A percentile compares a stretch with the other conserved stretches of the same genome.
Evolutionary conservation across 495 filamentous ascomycete species (phyloP).

Genomic region (Hypoxylon lienhwacheense): DNA sequence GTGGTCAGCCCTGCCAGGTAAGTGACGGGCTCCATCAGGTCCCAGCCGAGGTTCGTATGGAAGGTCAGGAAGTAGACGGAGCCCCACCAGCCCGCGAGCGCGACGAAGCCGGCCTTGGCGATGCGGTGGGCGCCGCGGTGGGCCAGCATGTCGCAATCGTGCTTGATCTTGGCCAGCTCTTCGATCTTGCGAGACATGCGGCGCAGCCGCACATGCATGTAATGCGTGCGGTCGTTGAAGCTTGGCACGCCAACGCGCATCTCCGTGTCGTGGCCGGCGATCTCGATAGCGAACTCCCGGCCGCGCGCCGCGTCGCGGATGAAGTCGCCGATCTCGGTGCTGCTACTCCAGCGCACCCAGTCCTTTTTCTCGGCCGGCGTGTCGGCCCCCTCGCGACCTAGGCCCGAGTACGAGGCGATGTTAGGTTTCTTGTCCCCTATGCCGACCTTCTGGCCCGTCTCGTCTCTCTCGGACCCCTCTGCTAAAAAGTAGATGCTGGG

Average conservation of each 20-base stretch:
- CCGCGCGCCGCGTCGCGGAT: constrained; percentile 86
- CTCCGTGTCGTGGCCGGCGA: constrained; percentile 70
- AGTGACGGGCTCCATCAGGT: constrained; percentile 88
- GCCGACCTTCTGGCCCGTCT: constrained; percentile 41
- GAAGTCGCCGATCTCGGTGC: constrained; percentile 93
- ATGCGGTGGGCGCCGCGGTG: constrained; percentile 76
- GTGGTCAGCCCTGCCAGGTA: constrained; percentile 82
- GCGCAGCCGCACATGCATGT: constrained; percentile 72
- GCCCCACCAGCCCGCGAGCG: constrained; percentile 76
- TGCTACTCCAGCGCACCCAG: constrained; percentile 88
- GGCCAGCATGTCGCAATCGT: constrained; percentile 77
- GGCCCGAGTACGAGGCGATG: constrained; percentile 63
- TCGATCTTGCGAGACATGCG: constrained; percentile 70
- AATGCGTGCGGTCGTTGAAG: constrained; percentile 87
- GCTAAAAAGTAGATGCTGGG: constrained; percentile 80
- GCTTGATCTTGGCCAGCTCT: constrained; percentile 69
- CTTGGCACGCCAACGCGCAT: constrained; percentile 80
- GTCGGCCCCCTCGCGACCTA: constrained; percentile 53
- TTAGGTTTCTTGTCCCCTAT: constrained; percentile 35
- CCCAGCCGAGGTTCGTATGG: constrained; percentile 79
- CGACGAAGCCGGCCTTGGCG: constrained; percentile 74
- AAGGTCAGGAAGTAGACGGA: constrained; percentile 79
- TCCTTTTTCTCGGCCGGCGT: constrained; percentile 42
- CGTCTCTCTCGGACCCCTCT: constrained; percentile 67
- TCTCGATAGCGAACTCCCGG: constrained; percentile 80